Evolutionary conservation across 192 early-diverging fungal species (phyloP).

Genomic region (Umbelopsis ramanniana): DNA sequence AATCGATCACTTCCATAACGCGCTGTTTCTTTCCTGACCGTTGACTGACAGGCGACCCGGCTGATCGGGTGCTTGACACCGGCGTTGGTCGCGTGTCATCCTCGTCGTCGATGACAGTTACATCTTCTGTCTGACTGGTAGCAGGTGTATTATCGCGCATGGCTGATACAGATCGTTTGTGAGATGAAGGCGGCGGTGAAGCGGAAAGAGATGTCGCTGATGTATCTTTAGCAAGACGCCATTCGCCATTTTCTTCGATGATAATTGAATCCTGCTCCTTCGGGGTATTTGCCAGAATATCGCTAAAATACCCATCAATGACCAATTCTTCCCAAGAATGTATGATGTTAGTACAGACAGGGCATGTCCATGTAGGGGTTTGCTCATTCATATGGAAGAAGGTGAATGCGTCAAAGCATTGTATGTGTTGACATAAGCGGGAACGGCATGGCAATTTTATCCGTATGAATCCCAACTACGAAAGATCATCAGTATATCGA

Average conservation of each 20-base stretch:
- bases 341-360: slow-evolving; percentile 64
- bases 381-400: slow-evolving; percentile 76
- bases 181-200: slow-evolving; percentile 32
- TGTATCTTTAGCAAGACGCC: slow-evolving; percentile 32
- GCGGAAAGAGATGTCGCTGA: background rate
- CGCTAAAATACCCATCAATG: slow-evolving; percentile 64
- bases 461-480: slow-evolving; percentile 61
- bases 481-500: background rate
- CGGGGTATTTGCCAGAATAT: slow-evolving; percentile 42
- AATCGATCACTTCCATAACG: slow-evolving; percentile 63
- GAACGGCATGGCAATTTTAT: slow-evolving; percentile 69
- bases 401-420: slow-evolving; percentile 81
- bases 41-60: background rate
- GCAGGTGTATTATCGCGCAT: slow-evolving; percentile 9
- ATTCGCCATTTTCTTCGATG: slow-evolving; percentile 49
- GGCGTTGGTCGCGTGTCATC: slow-evolving; percentile 3
- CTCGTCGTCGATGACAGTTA: slow-evolving; percentile 29
- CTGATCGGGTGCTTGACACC: background rate
- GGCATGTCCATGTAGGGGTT: slow-evolving; percentile 72
- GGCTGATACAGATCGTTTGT: slow-evolving; percentile 8
- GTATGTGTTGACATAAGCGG: slow-evolving; percentile 70
- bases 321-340: slow-evolving; percentile 64
- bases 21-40: slow-evolving; percentile 44
- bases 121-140: slow-evolving; percentile 35
- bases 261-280: slow-evolving; percentile 46